Percentiles rank a stretch among this genome's conserved stretches.
Conservation (phyloP, 2,329 filamentous ascomycete species). For the Pseudocercospora crystallina region DNA sequence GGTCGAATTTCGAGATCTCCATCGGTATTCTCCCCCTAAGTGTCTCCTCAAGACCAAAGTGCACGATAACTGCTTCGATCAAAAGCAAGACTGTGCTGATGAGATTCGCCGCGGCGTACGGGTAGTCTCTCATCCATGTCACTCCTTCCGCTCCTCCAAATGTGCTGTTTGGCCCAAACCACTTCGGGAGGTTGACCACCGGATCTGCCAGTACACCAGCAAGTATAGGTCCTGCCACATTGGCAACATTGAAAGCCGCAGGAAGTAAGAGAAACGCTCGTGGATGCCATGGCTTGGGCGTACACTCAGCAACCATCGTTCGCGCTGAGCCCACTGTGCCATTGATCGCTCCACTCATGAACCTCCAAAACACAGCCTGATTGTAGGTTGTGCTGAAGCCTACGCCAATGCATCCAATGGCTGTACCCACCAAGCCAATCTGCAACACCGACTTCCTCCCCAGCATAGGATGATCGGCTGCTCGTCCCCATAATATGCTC, state of each 20-base stretch:
- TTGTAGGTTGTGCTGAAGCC: conserved; percentile 40
- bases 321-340: conserved; percentile 43
- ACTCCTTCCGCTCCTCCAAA: conserved; percentile 56
- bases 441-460: conserved; percentile 42
- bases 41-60: conserved; percentile 61
- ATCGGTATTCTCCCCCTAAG: conserved; percentile 34
- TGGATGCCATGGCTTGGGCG: conserved; percentile 42
- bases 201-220: conserved; percentile 65
- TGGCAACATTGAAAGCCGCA: conserved; percentile 43
- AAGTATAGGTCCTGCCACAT: conserved; percentile 50
- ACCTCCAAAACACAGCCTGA: conserved; percentile 44
- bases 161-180: conserved; percentile 58
- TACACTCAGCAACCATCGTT: conserved; percentile 44
- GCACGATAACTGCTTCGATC: conserved; percentile 53
- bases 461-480: conserved; percentile 46
- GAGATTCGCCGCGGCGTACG: conserved; percentile 63
- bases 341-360: conserved; percentile 43
- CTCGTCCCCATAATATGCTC: conserved; percentile 43
- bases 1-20: conserved; percentile 27
- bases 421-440: conserved; percentile 42
- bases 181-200: conserved; percentile 52
- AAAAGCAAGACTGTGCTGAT: conserved; percentile 59
- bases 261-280: conserved; percentile 42
- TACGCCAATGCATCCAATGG: conserved; percentile 40
- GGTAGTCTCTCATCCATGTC: conserved; percentile 61